Evolutionary conservation across 257 asterid genomes (phyloP).

Genomic region (Nicotiana tomentosiformis): DNA sequence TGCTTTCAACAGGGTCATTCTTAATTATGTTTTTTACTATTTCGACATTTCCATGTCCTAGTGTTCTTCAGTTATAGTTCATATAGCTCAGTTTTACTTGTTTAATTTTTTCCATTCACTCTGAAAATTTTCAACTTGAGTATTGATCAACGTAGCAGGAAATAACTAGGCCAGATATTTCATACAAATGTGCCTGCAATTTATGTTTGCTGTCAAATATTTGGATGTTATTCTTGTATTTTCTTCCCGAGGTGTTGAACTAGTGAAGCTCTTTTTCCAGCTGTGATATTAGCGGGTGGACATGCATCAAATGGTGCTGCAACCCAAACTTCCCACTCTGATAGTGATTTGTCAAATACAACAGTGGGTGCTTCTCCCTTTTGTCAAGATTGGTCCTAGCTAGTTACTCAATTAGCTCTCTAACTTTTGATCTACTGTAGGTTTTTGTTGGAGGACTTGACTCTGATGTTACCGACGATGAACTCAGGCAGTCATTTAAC

Average conservation of each 20-base stretch:
- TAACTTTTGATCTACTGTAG: slow-evolving; percentile 18
- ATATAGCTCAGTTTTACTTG: not conserved
- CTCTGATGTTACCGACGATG: slow-evolving; percentile 86
- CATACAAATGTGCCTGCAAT: not conserved
- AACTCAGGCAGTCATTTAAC: slow-evolving; percentile 62
- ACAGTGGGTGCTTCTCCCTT: slow-evolving; percentile 60
- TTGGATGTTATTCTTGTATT: not conserved
- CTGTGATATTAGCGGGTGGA: slow-evolving; percentile 80
- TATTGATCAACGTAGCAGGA: not conserved
- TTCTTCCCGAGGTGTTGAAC: not conserved
- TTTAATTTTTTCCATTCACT: not conserved
- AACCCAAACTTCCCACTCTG: slow-evolving; percentile 53
- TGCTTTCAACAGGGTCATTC: not conserved
- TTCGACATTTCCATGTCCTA: not conserved
- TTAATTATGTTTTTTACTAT: not conserved
- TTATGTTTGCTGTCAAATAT: not conserved
- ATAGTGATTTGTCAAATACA: slow-evolving; percentile 65
- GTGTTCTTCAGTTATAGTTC: not conserved
- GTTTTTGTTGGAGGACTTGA: slow-evolving; percentile 67
- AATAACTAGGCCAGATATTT: not conserved
- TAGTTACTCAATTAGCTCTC: not conserved
- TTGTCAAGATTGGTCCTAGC: not conserved
- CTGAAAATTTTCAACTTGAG: not conserved
- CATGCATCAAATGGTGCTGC: slow-evolving; percentile 54
- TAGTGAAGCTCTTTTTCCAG: slow-evolving; percentile 30